phyloP scores from a whole-genome alignment of 2,329 filamentous ascomycete species.

The Aspergillus flavus region DNA sequence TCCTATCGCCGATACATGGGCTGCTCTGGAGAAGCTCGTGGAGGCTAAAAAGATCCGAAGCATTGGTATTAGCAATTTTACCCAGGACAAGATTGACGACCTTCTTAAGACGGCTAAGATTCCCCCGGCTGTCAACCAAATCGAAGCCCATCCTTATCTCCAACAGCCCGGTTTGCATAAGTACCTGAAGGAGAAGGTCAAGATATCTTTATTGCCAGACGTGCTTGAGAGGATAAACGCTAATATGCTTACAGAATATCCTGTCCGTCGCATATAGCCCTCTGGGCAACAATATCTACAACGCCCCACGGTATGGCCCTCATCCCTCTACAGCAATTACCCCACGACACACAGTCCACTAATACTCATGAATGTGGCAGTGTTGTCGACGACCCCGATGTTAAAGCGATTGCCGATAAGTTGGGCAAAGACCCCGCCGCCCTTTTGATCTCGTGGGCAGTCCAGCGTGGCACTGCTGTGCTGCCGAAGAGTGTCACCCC shows the following conservation, averaged over 20 bases:
- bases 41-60: slow-evolving; percentile 37
- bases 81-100: slow-evolving; percentile 37
- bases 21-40: slow-evolving; percentile 38
- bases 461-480: slow-evolving; percentile 57
- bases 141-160: slow-evolving; percentile 68
- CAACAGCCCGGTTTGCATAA: slow-evolving; percentile 59
- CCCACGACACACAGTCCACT: background rate
- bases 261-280: slow-evolving; percentile 64
- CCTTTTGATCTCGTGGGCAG: slow-evolving; percentile 57
- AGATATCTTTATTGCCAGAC: background rate
- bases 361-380: slow-evolving; percentile 34
- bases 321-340: background rate
- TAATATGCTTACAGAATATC: slow-evolving; percentile 35
- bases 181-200: slow-evolving; percentile 56
- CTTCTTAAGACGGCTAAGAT: slow-evolving; percentile 49
- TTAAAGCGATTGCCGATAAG: slow-evolving; percentile 65
- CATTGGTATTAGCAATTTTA: slow-evolving; percentile 44
- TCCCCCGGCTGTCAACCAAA: slow-evolving; percentile 65
- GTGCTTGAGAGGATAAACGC: background rate
- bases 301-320: slow-evolving; percentile 29
- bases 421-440: slow-evolving; percentile 60
- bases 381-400: slow-evolving; percentile 61
- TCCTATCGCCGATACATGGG: slow-evolving; percentile 38
- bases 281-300: slow-evolving; percentile 53
- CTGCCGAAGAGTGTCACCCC: slow-evolving; percentile 59